Conservation (phyloP, 495 filamentous ascomycete genomes). For the Aspergillus cristatus region DNA sequence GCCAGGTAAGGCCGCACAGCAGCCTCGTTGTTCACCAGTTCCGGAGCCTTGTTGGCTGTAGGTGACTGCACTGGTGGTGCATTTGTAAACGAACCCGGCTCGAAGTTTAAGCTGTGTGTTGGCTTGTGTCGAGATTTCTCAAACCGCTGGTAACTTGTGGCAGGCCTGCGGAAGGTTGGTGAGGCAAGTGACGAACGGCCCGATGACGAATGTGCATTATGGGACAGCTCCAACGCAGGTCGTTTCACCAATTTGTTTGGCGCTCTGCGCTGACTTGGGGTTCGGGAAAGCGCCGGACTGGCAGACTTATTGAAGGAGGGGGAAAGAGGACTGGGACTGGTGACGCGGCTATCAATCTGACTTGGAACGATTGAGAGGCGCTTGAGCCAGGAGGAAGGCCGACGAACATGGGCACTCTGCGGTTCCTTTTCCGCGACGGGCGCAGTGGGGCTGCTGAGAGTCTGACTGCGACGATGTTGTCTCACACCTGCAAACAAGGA, state of each 20-base stretch:
- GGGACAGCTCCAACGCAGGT: constrained; percentile 51
- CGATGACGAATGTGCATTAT: constrained; percentile 24
- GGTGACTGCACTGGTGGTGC: constrained; percentile 15
- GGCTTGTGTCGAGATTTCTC: constrained; percentile 52
- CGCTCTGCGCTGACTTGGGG: constrained; percentile 36
- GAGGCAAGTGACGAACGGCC: constrained; percentile 39
- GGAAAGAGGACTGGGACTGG: constrained; percentile 57
- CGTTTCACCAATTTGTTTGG: constrained; percentile 91
- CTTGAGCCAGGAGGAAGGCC: constrained; percentile 61
- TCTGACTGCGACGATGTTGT: constrained; percentile 29
- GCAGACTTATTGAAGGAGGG: constrained; percentile 63
- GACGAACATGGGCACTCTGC: constrained; percentile 34
- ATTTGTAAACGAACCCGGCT: constrained; percentile 16
- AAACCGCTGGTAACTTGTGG: constrained; percentile 79
- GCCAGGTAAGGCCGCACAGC: constrained; percentile 42
- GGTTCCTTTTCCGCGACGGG: constrained; percentile 19
- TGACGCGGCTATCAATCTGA: constrained; percentile 56
- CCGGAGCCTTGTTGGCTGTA: constrained; percentile 5
- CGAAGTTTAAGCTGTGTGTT: constrained; percentile 23
- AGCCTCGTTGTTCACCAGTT: constrained; percentile 9
- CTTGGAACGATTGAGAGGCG: constrained; percentile 69
- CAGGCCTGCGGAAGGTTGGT: constrained; percentile 60
- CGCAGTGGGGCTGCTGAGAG: constrained; percentile 26
- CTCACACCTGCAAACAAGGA: constrained; percentile 47
- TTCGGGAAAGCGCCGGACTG: constrained; percentile 49